Evolutionary conservation across 108 stramenopile species (phyloP).

Genomic region (Pseudonitzschia multiseries): DNA sequence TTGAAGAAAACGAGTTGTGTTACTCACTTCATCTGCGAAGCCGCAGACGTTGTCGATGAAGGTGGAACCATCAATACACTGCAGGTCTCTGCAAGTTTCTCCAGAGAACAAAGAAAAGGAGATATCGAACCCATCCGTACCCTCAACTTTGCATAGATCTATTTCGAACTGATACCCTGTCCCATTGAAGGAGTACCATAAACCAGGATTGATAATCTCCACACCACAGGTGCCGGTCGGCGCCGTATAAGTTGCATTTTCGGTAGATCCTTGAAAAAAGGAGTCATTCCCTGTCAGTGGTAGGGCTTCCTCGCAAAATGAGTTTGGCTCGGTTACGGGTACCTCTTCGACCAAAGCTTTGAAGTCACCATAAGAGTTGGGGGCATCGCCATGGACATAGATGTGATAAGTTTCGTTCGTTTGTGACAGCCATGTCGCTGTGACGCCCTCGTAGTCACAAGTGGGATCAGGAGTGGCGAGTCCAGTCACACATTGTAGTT

Average conservation of each 20-base stretch:
- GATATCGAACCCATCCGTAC: background rate
- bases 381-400: no score
- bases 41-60: background rate
- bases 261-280: constrained; percentile 4
- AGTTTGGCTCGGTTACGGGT: background rate
- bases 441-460: no score
- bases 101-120: constrained; percentile 6
- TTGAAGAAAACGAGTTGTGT: background rate
- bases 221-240: constrained; percentile 5
- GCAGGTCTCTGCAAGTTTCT: background rate
- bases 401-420: no score
- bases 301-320: constrained; percentile 5
- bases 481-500: no score
- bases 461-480: no score
- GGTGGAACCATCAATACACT: constrained; percentile 7
- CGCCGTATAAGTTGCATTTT: constrained; percentile 8
- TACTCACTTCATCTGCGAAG: background rate
- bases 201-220: constrained; percentile 4
- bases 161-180: constrained; percentile 7
- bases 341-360: no score
- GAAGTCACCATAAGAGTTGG: no score
- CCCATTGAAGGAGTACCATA: constrained; percentile 8
- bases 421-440: no score
- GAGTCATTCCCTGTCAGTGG: background rate
- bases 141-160: background rate